Evolutionary conservation across 2,329 filamentous ascomycete genomes (phyloP), one percentile per base, ranked within the genome.

Genomic region (Sporothrix pallida): DNA sequence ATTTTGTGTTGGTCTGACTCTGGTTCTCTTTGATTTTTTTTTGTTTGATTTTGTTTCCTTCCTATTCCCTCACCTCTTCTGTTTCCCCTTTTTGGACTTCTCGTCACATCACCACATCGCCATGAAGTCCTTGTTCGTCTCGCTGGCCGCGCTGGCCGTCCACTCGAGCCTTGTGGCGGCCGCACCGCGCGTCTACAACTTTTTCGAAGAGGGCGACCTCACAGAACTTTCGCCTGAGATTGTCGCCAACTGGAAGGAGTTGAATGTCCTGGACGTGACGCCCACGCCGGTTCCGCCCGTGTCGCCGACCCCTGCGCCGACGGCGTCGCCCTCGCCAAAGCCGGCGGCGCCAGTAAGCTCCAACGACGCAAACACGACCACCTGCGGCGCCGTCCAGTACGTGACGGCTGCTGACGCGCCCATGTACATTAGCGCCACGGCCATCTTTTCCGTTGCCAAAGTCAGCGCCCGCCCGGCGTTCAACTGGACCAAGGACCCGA

Each of bases 381-480:
- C 72, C 9, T 75, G 74, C 46, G 74, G 74, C 23, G 74, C 74
- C 23, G 71, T 68, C 31, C 48, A 75, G 68, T 58, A 48, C 44
- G 50, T 37, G 31, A 3, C 63, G 1, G 58, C 37, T 1, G 42
- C 50, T n/a, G 60, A 71, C 68, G 44, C 37, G n/a, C 52, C 68
- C 62, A 74, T 70, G 71, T 73, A 71, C 68, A 13, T 63, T n/a
- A 54, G 71, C 12, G 74, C 71, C 12, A 71, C 63, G 17, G 71
- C 71, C 26, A 69, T 72, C 2, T 75, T 75, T 17, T 44, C 26
- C 5, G 69, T 73, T 3, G 71, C 74, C 10, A 46, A 65, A 15
- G 71, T 75, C 1, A 67, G 68, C 8, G 56, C 72, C n/a, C 74
- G 74, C n/a, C 68, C 68, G n/a, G 31, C 20, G 1, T 72, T 73